Base-by-base conservation (phyloP, 352 stramenopile genomes). In the Nothophytophthora sp. region DNA sequence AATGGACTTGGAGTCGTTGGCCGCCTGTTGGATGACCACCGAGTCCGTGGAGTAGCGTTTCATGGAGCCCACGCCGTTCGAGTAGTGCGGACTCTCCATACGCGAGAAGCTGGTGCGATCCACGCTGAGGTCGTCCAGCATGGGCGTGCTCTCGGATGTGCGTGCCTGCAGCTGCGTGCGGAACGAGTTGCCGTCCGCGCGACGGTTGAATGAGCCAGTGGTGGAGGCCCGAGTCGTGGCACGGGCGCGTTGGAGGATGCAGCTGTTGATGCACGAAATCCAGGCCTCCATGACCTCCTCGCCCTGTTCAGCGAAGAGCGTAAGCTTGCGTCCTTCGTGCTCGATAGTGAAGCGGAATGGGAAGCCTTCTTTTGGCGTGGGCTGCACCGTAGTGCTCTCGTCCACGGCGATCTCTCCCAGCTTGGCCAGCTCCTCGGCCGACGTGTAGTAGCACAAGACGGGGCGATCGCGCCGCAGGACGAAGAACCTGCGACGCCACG, bases 361-460 rank as follows among this genome's bases (percentile, higher is more conserved):
- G 33, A 86, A 83, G n/a, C 67, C 68, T 2, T 81, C 69, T 42
- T 73, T 76, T 1, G 80, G 77, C 7, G 73, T 72, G 3, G 48
- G 47, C 19, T 72, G 50, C 15, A 92, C 70, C 2, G 35, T 76
- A 5, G 81, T 92, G 13, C 70, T 69, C n/a, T 66, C 71, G 32
- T 95, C 85, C 19, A 95, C 63, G 1, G 60, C 34, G 36, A 95
- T 85, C 53, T 95, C 85, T 13, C 85, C 85, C 3, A 95, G 67
- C 45, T 93, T 93, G 28, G 75, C 83, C 20, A 95, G 67, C 50
- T 90, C 78, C 12, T 90, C 63, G 5, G 73, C 59, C 5, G 82
- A 92, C 36, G 77, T 79, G 64, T 93, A 95, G 64, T 95, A 95
- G 53, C 75, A 76, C 3, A 95, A 52, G 35, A 93, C 64, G 5